Percentiles rank a stretch among this genome's conserved stretches.
Conservation (phyloP, 139 green algal genomes). For the Haematococcus sp. region DNA sequence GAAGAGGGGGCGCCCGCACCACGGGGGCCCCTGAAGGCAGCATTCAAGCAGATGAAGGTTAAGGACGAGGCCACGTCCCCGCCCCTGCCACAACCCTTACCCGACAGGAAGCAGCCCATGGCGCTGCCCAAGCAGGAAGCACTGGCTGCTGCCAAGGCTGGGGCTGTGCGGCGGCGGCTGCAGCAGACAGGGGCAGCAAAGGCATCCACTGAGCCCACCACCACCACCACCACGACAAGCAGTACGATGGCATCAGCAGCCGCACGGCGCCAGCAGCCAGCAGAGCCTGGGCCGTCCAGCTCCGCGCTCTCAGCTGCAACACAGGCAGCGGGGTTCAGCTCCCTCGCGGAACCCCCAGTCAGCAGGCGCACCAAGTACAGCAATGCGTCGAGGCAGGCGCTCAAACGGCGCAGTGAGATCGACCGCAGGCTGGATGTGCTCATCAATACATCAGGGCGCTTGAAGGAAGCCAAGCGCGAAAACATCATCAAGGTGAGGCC, state of each 20-base stretch:
- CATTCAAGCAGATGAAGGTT: constrained; percentile 49
- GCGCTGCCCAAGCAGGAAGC: background rate
- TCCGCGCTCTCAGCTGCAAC: too few relatives aligned
- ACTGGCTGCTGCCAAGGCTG: background rate
- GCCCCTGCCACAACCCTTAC: background rate
- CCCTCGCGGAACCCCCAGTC: background rate
- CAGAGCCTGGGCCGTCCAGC: background rate
- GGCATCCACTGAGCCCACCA: background rate
- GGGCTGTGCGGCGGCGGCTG: background rate
- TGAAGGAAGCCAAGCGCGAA: constrained; percentile 46
- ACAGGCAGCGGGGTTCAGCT: too few relatives aligned
- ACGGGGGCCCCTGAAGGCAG: constrained; percentile 42
- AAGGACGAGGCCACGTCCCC: constrained; percentile 15
- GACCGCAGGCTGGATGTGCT: constrained; percentile 75
- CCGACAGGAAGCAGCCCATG: constrained; percentile 9
- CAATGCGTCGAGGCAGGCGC: background rate
- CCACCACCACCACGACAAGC: constrained; percentile 8
- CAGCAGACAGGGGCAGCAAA: too few relatives aligned
- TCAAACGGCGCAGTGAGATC: constrained; percentile 69
- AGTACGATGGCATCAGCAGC: constrained; percentile 11
- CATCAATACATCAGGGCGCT: constrained; percentile 43
- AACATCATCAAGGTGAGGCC: constrained; percentile 68
- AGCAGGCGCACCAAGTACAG: background rate
- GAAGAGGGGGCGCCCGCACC: constrained; percentile 9
- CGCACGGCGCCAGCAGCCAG: constrained; percentile 12